These are phyloP conservation scores for Dentipellis fragilis DNA, from an alignment of 768 basidiomycete genomes.

Conservation along the genomic window DNA sequence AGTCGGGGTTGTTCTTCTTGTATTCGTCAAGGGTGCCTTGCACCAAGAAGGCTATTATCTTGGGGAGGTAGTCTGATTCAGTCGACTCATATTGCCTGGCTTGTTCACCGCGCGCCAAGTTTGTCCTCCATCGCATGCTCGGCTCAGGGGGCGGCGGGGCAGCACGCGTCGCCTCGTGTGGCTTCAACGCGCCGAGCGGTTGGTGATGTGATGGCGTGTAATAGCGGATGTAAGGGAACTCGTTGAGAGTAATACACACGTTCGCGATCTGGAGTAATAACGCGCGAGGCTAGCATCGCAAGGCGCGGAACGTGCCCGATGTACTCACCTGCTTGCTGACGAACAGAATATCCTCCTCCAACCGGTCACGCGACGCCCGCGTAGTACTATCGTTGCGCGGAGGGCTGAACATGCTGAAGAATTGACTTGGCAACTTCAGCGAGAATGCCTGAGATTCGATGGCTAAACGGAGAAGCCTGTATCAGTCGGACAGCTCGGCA, in stretches of 20 bases:
- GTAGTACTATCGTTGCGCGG: slow-evolving; percentile 62
- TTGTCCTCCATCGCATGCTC: slow-evolving; percentile 69
- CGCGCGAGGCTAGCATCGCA: background rate
- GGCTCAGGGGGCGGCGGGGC: slow-evolving; percentile 51
- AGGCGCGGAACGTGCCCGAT: background rate
- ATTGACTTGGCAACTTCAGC: slow-evolving; percentile 62
- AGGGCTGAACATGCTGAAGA: slow-evolving; percentile 86
- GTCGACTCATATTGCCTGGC: slow-evolving; percentile 61
- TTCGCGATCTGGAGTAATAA: slow-evolving; percentile 59
- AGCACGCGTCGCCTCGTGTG: slow-evolving; percentile 50
- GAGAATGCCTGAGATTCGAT: slow-evolving; percentile 83
- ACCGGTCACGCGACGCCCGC: slow-evolving; percentile 56
- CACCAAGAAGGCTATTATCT: slow-evolving; percentile 76
- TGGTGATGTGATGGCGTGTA: slow-evolving; percentile 76
- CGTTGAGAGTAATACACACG: slow-evolving; percentile 80
- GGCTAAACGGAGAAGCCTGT: slow-evolving; percentile 33
- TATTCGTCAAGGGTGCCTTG: slow-evolving; percentile 81
- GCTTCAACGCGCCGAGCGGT: slow-evolving; percentile 79
- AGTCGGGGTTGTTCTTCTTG: slow-evolving; percentile 77
- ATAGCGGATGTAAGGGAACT: slow-evolving; percentile 89
- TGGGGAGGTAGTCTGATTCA: slow-evolving; percentile 69
- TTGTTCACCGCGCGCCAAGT: slow-evolving; percentile 63
- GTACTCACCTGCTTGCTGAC: slow-evolving; percentile 53
- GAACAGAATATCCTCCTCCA: slow-evolving; percentile 83
- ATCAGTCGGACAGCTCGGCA: too few species aligned